Base-by-base conservation (phyloP, 2,329 filamentous ascomycete genomes). In the Leptographium radiaticola region DNA sequence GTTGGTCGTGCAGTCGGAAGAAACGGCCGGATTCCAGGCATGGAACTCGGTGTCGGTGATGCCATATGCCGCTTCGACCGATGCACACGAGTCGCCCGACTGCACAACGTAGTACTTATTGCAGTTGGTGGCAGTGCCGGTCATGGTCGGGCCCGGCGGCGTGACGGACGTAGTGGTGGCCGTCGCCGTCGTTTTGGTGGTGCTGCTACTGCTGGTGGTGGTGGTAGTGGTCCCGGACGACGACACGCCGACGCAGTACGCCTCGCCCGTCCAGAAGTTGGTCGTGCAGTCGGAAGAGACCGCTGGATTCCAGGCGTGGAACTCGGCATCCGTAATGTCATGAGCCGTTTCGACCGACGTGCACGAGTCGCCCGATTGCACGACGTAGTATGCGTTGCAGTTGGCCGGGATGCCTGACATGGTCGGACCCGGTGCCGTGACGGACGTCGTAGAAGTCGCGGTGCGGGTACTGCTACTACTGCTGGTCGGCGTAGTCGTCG, bases 21-120 rank as follows among this genome's bases (percentile, higher is more conserved):
- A 61, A 15, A 66, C 58, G 16, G 55, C 60, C 8, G 63, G 63
- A 42, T 66, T 63, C 62, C 60, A 64, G 11, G 52, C 48, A n/a
- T 61, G 38, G 48, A 65, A 64, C 56, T 64, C 50, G 39, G 48
- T 59, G n/a, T 18, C 43, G 5, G 59, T 64, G 58, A 64, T 63
- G 40, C 44, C 31, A 52, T 47, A 18, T 46, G 53, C 25, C 47
- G 52, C 12, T 48, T 50, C 44, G 30, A 51, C 25, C 6, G 25
- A 15, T 30, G 30, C 20, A 45, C 43, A 50, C 16, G 39, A 47
- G 30, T 46, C 49, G 34, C 46, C 49, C 25, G 8, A 42, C 15
- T 15, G 33, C 15, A 48, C 49, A n/a, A 50, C 42, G 18, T 48
- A 18, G 42, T 30, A 51, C 18, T 20, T 31, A 13, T 45, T 25